A percentile compares a stretch with the other conserved stretches of the same genome.
Conservation (phyloP, 2,329 filamentous ascomycete genomes). For the Trichoderma afroharzianum region DNA sequence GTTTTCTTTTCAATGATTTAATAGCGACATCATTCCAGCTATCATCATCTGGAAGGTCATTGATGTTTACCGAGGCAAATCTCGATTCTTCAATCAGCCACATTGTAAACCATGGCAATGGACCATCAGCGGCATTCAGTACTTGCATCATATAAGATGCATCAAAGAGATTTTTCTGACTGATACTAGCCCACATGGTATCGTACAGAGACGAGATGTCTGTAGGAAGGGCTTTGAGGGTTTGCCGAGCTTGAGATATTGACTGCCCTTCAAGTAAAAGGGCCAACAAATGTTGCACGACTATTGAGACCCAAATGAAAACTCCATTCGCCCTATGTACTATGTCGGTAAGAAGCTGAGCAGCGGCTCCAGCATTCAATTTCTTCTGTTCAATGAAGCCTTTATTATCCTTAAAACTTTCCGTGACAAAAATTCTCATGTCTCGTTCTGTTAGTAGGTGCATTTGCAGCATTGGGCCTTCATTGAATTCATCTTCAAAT, state of each 20-base stretch:
- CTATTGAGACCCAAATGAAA: background rate
- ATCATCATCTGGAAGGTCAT: too few species aligned
- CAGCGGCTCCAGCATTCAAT: background rate
- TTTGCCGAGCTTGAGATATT: background rate
- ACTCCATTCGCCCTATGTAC: background rate
- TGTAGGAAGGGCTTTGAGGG: background rate
- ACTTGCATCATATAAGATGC: background rate
- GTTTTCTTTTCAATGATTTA: background rate
- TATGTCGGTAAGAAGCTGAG: background rate
- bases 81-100: background rate
- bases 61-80: background rate
- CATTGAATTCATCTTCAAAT: background rate
- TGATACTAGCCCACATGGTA: background rate
- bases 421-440: background rate
- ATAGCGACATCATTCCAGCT: background rate
- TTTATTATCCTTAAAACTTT: background rate
- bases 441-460: background rate
- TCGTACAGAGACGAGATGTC: background rate
- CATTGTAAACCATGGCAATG: background rate
- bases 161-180: background rate
- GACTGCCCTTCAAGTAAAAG: background rate
- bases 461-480: background rate
- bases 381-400: background rate
- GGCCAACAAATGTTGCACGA: background rate
- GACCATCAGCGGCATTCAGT: background rate